phyloP scores from a whole-genome alignment of 2,329 filamentous ascomycete genomes.

The Akanthomyces muscarius region DNA sequence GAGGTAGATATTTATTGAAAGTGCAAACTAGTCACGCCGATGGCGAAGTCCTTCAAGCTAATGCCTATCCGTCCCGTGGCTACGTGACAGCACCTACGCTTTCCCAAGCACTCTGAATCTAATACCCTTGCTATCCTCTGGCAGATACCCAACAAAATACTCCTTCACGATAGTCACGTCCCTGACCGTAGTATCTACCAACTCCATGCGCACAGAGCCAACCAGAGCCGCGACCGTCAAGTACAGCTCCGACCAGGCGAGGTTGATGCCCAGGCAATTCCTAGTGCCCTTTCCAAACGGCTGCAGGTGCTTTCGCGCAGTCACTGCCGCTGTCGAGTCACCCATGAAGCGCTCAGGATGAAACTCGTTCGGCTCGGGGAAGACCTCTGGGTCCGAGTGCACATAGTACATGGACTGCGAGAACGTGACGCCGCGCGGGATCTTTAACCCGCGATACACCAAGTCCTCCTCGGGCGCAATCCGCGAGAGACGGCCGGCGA shows the following conservation, averaged over 20 bases:
- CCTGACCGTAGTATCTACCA: background rate
- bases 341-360: conserved; percentile 27
- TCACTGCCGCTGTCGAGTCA: background rate
- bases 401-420: conserved; percentile 33
- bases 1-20: background rate
- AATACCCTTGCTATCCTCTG: background rate
- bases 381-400: conserved; percentile 24
- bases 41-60: background rate
- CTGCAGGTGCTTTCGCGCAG: background rate
- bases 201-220: background rate
- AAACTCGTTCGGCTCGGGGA: conserved; percentile 24
- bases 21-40: background rate
- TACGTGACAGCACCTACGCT: background rate
- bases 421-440: conserved; percentile 31
- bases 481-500: conserved; percentile 27
- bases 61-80: background rate
- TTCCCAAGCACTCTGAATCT: background rate
- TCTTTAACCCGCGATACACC: conserved; percentile 27
- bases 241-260: background rate
- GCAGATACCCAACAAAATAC: background rate
- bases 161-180: background rate
- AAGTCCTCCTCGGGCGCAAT: conserved; percentile 26
- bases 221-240: background rate
- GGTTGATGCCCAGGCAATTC: background rate
- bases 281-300: background rate